Evolutionary conservation across 106 monocot genomes (phyloP).

Genomic region (Apostasia shenzhenica): DNA sequence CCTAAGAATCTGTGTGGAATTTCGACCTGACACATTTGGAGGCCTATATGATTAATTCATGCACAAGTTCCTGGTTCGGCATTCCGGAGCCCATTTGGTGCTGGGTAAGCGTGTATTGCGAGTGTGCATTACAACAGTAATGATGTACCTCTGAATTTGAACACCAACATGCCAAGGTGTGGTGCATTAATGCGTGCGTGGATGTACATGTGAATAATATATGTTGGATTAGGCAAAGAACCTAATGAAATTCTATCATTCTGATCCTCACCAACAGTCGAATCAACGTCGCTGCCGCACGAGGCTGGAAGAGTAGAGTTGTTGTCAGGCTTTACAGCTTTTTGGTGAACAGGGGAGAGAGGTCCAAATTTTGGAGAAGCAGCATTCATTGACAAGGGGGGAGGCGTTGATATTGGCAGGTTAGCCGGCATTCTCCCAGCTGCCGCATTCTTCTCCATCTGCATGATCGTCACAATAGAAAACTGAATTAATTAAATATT

Average conservation of each 20-base stretch:
- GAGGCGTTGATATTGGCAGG: slow-evolving; percentile 82
- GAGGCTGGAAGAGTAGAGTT: slow-evolving; percentile 24
- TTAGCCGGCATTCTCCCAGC: slow-evolving; percentile 82
- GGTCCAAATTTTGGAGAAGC: slow-evolving; percentile 66
- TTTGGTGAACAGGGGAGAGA: slow-evolving; percentile 69
- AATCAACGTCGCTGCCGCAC: slow-evolving; percentile 29
- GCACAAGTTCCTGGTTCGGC: too few relatives aligned
- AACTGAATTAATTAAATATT: background rate
- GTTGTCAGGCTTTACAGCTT: slow-evolving; percentile 38
- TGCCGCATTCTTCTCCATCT: slow-evolving; percentile 98
- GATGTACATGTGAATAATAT: too few relatives aligned
- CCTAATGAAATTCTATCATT: slow-evolving; percentile 49
- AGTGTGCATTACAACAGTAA: too few relatives aligned
- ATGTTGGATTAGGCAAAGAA: slow-evolving; percentile 5
- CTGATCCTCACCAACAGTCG: slow-evolving; percentile 23
- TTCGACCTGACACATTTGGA: too few relatives aligned
- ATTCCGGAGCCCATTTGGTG: too few relatives aligned
- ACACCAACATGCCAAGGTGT: too few relatives aligned
- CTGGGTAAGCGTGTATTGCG: too few relatives aligned
- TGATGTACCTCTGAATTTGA: too few relatives aligned
- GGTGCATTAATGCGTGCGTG: too few relatives aligned
- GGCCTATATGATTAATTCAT: too few relatives aligned
- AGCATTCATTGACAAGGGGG: slow-evolving; percentile 54
- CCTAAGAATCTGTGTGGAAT: too few relatives aligned
- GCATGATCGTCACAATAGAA: slow-evolving; percentile 6